Conservation (phyloP, 2,329 filamentous ascomycete genomes). For the Endocalyx cinctus region DNA sequence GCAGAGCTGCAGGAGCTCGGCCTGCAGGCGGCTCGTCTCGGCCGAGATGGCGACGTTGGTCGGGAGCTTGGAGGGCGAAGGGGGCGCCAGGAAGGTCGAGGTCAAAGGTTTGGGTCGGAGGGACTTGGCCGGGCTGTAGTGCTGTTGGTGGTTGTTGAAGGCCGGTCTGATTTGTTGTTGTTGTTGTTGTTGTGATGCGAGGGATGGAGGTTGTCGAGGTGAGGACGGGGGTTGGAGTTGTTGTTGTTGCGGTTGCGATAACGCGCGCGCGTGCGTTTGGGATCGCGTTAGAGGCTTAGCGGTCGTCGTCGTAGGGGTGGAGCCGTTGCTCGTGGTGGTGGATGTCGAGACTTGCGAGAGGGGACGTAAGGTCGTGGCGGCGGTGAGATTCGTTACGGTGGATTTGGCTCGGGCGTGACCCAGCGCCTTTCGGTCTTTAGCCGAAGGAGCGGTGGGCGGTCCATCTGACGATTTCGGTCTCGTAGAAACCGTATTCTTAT, state of each 20-base stretch:
- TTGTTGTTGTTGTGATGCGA: constrained; percentile 8
- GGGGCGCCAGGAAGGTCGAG: constrained; percentile 51
- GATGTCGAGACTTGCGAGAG: constrained; percentile 6
- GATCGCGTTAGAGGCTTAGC: constrained; percentile 17
- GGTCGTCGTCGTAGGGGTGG: constrained; percentile 10
- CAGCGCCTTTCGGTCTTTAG: constrained; percentile 10
- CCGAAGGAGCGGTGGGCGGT: constrained; percentile 8
- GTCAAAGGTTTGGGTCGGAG: constrained; percentile 59
- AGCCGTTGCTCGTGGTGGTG: constrained; percentile 1
- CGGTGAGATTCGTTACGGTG: constrained; percentile 33
- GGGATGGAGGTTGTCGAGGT: constrained; percentile 3
- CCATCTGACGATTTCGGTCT: constrained; percentile 20
- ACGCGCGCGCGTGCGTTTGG: constrained; percentile 13
- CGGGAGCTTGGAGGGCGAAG: constrained; percentile 57
- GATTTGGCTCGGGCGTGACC: constrained; percentile 37
- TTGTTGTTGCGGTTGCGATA: constrained; percentile 10
- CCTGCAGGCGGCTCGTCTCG: constrained; percentile 55
- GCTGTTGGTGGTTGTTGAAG: constrained; percentile 62
- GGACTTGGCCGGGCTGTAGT: constrained; percentile 61
- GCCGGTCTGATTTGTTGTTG: constrained; percentile 40
- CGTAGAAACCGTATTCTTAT: no score
- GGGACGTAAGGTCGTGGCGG: constrained; percentile 35
- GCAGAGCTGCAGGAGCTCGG: constrained; percentile 61
- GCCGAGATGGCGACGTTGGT: constrained; percentile 55
- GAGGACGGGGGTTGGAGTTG: constrained; percentile 19